A percentile compares a stretch with the other conserved stretches of the same genome.
Evolutionary conservation across 2,329 filamentous ascomycete species (phyloP).

Genomic region (Bipolaris bicolor): DNA sequence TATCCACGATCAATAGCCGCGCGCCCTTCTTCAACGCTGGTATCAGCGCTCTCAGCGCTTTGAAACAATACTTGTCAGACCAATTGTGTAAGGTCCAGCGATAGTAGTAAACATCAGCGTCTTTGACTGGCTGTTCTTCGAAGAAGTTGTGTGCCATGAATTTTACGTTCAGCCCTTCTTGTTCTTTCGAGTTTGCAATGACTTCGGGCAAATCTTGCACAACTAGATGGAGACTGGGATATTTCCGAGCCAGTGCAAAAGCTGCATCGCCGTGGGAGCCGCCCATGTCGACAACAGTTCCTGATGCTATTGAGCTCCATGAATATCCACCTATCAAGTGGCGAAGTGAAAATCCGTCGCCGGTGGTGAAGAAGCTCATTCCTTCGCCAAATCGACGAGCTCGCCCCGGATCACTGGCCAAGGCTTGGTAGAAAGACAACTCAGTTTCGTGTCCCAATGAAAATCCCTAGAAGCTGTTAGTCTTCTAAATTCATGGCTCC

Average conservation of each 20-base stretch:
- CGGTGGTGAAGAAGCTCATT: constrained; percentile 19
- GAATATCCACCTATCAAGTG: constrained; percentile 6
- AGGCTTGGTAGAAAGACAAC: constrained; percentile 21
- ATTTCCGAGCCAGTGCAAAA: constrained; percentile 22
- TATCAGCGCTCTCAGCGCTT: constrained; percentile 21
- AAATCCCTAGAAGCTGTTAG: neutral
- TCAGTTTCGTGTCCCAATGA: constrained; percentile 17
- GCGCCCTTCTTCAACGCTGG: constrained; percentile 32
- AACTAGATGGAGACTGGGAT: constrained; percentile 18
- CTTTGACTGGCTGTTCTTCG: constrained; percentile 23
- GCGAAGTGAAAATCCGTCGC: neutral
- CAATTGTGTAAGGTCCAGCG: constrained; percentile 52
- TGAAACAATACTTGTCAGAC: constrained; percentile 39
- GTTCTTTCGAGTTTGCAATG: constrained; percentile 12
- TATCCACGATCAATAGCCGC: constrained; percentile 24
- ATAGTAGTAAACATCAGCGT: constrained; percentile 47
- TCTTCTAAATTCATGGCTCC: neutral
- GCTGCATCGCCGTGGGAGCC: constrained; percentile 22
- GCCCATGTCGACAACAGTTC: constrained; percentile 29
- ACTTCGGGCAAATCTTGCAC: constrained; percentile 28
- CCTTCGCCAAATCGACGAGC: constrained; percentile 17
- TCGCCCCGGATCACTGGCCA: constrained; percentile 3
- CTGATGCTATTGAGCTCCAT: constrained; percentile 12
- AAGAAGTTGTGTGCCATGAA: constrained; percentile 33
- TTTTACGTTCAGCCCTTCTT: constrained; percentile 13